Evolutionary conservation across 352 stramenopile species (phyloP), one percentile per base, ranked within the genome.

Genomic region (Globisporangium mamillatum): DNA sequence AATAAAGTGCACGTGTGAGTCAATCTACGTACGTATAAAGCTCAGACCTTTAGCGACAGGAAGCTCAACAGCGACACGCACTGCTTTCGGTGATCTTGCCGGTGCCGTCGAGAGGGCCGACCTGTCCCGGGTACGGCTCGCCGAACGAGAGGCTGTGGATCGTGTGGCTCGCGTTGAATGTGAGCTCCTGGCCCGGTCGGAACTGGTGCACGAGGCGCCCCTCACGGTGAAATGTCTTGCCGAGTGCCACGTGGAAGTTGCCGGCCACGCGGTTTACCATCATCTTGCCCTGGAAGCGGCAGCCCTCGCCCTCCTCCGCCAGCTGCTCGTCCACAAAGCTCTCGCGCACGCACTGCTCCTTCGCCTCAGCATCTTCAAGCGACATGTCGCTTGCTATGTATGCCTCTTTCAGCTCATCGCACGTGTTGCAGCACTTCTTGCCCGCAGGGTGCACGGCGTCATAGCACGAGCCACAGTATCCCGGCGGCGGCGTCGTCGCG

Each of bases 391-490:
- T 91, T 36, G 80, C 64, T 44, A 95, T 91, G 70, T 90, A 94
- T 29, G 88, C 88, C 63, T 94, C 88, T 66, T 95, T 95, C 46
- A 95, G 68, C 24, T 93, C 81, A 22, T 93, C 84, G 70, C 88
- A 95, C 62, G 86, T 85, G 73, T 95, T 95, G 57, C 88, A 95
- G 74, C 88, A 95, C 41, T 75, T 80, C 29, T 89, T 90, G 29
- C 80, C 82, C 1, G 78, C 70, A 29, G 85, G 85, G 67, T 95
- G 87, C 53, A 65, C 74, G 18, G 91, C 94, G 52, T 94, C 92
- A 75, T 98, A 99, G 78, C 97, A 99, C 67, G 90, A 95, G 9
- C 95, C 95, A 72, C 97, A 99, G 75, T 99, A 99, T 53, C 92
- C 86, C 0, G 77, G 64, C 1, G 92, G 84, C 0, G 97, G 25